Evolutionary conservation across 805 yeast genomes (phyloP), one percentile per base, ranked within the genome.

Genomic region (Grigorovia jiainica): DNA sequence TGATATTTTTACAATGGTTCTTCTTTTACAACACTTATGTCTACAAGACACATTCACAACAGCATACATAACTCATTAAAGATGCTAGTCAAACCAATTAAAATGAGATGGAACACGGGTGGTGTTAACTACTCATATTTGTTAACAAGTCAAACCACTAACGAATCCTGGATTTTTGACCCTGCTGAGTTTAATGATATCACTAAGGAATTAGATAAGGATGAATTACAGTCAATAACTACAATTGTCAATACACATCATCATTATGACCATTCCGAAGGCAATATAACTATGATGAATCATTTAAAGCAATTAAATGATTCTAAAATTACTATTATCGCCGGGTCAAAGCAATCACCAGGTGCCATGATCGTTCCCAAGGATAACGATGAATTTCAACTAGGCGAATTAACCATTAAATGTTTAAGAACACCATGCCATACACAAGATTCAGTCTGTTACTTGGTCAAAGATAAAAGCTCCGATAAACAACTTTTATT

Each of bases 341-440:
- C 87, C 1, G 99, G 99, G 11, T 55, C 63, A 7, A 73, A 71
- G 41, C 39, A 41, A 1, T 53, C 58, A 9, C 56, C 57, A 6
- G 87, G 85, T 53, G 80, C 87, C 1, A 87, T 89, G 1, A 61
- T 69, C 20, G 94, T 90, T 16, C 70, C 82, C 0, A 67, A 72
- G 43, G 78, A 87, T 3, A 64, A 87, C 44, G 95, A 96, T 4
- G 66, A 70, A 33, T 53, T 45, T 34, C 36, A 43, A 7, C 39
- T 60, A 40, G 62, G 60, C 6, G 17, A 11, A 8, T 57, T 90
- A 39, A 70, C 75, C 15, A 74, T 89, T 39, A 78, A 80, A 2
- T 94, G 96, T 1, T 68, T 90, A 32, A 90, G 90, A 63, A 92
- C 99, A 0, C 98, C 99, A 4, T 92, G 99, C 58, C 99, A 92